phyloP scores from a whole-genome alignment of 495 filamentous ascomycete genomes.

The Choiromyces venosus region DNA sequence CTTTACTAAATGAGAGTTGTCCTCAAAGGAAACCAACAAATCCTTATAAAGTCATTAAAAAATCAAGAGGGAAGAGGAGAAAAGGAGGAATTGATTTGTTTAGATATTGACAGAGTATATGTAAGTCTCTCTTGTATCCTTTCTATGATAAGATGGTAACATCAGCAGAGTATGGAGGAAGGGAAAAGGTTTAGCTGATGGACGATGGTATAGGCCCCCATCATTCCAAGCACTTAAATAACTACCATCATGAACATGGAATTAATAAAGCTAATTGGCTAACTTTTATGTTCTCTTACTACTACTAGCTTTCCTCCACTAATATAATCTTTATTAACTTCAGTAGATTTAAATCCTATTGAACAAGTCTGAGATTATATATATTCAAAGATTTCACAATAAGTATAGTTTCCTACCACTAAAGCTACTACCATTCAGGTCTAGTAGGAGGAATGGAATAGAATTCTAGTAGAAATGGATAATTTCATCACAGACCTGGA shows the following conservation, averaged over 20 bases:
- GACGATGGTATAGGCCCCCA: conserved; percentile 11
- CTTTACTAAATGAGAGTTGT: no score
- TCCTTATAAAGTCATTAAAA: conserved; percentile 1
- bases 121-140: not conserved
- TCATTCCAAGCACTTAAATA: not conserved
- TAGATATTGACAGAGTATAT: not conserved
- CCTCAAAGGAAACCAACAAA: no score
- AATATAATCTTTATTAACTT: conserved; percentile 4
- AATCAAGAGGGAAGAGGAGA: not conserved
- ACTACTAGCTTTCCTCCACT: no score
- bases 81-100: conserved; percentile 10
- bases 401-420: conserved; percentile 4
- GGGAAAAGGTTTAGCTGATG: conserved; percentile 1
- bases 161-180: not conserved
- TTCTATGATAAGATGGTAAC: conserved; percentile 13
- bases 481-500: no score
- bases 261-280: no score
- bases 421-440: conserved; percentile 4
- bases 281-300: no score
- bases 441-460: conserved; percentile 10
- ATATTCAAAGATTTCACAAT: not conserved
- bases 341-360: conserved; percentile 8
- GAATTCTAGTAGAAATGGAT: conserved; percentile 3
- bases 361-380: conserved; percentile 8
- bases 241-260: not conserved